These are phyloP conservation scores for Fusarium avenaceum DNA, from an alignment of 2,329 filamentous ascomycete genomes.

Conservation along the genomic window DNA sequence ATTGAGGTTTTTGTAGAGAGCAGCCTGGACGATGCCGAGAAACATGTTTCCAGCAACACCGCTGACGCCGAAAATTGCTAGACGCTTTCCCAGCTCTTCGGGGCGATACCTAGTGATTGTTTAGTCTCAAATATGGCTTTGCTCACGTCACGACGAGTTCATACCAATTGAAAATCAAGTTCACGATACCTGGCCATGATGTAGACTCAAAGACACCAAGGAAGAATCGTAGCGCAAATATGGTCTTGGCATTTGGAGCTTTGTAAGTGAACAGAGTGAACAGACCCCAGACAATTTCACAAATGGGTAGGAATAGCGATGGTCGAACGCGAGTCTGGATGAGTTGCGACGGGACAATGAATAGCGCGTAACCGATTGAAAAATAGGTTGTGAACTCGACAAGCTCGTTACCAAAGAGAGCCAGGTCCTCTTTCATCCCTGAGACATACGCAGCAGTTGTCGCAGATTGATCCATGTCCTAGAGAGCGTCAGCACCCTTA, in stretches of 20 bases:
- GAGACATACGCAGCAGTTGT: conserved; percentile 44
- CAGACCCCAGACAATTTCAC: conserved; percentile 43
- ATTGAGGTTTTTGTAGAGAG: conserved; percentile 42
- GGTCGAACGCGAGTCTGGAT: conserved; percentile 44
- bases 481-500: not conserved
- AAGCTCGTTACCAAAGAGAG: conserved; percentile 36
- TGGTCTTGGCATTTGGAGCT: conserved; percentile 32
- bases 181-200: conserved; percentile 44
- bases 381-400: conserved; percentile 47
- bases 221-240: conserved; percentile 40
- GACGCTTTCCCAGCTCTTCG: conserved; percentile 40
- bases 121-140: not conserved
- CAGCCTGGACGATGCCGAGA: conserved; percentile 43
- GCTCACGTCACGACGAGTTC: fast-evolving
- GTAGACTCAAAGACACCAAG: conserved; percentile 45
- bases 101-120: conserved; percentile 29
- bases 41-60: conserved; percentile 47
- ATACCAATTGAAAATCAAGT: conserved; percentile 44
- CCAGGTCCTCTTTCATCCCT: conserved; percentile 42
- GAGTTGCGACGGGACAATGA: conserved; percentile 42
- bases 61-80: conserved; percentile 45
- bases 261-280: conserved; percentile 41
- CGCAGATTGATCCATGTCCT: conserved; percentile 45
- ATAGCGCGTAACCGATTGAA: conserved; percentile 44
- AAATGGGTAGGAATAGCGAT: conserved; percentile 39